Base-by-base conservation (phyloP, 495 filamentous ascomycete genomes). In the Glonium stellatum region DNA sequence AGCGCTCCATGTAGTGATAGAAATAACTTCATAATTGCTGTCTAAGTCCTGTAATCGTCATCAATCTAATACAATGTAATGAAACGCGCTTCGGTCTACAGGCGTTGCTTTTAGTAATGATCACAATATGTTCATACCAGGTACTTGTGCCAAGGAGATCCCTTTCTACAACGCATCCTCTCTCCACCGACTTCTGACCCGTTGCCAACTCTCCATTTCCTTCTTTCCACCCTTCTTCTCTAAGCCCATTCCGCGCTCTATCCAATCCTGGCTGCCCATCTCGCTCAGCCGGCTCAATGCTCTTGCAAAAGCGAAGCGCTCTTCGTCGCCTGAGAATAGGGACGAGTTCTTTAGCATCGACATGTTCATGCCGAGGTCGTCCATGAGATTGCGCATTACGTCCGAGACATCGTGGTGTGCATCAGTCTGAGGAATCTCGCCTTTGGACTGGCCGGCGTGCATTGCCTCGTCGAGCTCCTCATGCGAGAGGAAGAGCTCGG, bases 201-300 rank as follows among this genome's bases (percentile, higher is more conserved):
- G 69, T 57, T 73, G 54, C 74, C 74, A 77, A 25, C 73, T 64
- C 54, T 76, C 70, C 62, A 54, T 69, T 62, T 77, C 75, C 49
- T 66, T 59, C 62, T 63, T 67, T 19, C 75, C 75, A 10, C 75
- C 75, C 51, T 58, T 63, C 25, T 66, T 66, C 62, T 77, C 75
- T 57, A 77, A 44, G 19, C 75, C 75, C 80, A 95, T 75, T 0
- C 91, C 92, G 5, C 89, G 73, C 77, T 97, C 95, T 15, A 97
- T 86, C 95, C 95, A 98, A 70, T 95, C 84, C 72, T 86, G 82
- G 64, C 89, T 92, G 1, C 89, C 91, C 93, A 98, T 98, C 75
- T 97, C 90, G 18, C 75, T 84, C 65, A 98, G 76, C 56, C 93
- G 77, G 35, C 86, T 90, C 63, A 97, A 68, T 5, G 93, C 93